phyloP scores from a whole-genome alignment of 1,284 basidiomycete genomes.

The Wallemia ichthyophaga region DNA sequence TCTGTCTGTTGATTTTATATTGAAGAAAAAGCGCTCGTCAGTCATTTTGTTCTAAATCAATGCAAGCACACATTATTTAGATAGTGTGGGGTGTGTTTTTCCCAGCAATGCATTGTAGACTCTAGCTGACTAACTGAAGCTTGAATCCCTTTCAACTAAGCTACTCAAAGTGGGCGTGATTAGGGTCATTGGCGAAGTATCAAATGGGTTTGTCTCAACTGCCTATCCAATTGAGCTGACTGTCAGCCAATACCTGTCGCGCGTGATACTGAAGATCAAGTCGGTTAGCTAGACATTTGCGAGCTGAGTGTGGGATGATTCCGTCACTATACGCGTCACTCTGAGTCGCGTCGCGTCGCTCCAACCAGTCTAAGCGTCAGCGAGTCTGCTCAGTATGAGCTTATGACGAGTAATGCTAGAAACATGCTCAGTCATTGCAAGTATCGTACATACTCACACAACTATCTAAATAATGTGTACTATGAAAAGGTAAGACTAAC shows the following conservation, averaged over 20 bases:
- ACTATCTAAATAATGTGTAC: neutral
- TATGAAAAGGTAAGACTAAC: slow-evolving; percentile 35
- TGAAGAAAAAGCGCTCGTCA: neutral
- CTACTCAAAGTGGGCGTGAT: too few relatives aligned
- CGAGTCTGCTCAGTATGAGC: neutral
- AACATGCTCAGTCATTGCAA: neutral
- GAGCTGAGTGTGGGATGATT: too few relatives aligned
- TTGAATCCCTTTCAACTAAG: too few relatives aligned
- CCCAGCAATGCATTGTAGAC: neutral
- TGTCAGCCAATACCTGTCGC: too few relatives aligned
- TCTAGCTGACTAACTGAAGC: neutral
- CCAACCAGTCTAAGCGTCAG: too few relatives aligned
- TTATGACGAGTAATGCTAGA: neutral
- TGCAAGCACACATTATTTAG: neutral
- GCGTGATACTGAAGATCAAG: too few relatives aligned
- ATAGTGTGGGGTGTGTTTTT: neutral
- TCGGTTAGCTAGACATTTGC: too few relatives aligned
- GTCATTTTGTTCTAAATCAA: neutral
- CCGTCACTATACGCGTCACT: too few relatives aligned
- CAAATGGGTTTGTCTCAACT: neutral
- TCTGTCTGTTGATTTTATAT: neutral
- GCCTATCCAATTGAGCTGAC: neutral
- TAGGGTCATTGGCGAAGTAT: neutral
- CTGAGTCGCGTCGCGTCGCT: too few relatives aligned
- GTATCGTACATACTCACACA: neutral